Evolutionary conservation across 2,329 filamentous ascomycete species (phyloP), one percentile per base, ranked within the genome.

Genomic region (Fusarium penzigii): DNA sequence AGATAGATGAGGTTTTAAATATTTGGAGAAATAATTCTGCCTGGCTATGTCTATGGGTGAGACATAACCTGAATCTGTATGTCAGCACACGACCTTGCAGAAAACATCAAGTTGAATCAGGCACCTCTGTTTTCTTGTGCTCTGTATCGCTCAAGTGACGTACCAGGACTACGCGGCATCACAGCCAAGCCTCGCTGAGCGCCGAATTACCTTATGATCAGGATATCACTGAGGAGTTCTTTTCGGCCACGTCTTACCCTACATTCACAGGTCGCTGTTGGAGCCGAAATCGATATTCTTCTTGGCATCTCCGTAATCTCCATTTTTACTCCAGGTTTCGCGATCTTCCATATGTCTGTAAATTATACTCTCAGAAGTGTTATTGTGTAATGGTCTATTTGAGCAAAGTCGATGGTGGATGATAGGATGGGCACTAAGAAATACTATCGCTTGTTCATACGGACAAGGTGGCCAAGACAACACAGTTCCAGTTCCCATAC

Each of bases 91-190:
- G 20, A 25, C 20, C 20, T 25, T 25, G 20, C 20, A 7, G 7
- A 25, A 36, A 36, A 12, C 10, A 36, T 36, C 13, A 12, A 36
- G 13, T 16, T 20, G 39, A 20, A 10, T 40, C 44, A 59, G 56
- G 52, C 56, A 59, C 29, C 52, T 49, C 39, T n/a, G 43, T 53
- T 46, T 16, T 49, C 13, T n/a, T 29, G 36, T 56, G 40, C 39
- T 40, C 38, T 58, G 36, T 39, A 51, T 41, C 48, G 47, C 39
- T 12, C 52, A 61, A 58, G 51, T 60, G 55, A 60, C 58, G 58
- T 60, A 61, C 41, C 42, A 51, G 39, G 52, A 53, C 38, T 51
- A 60, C 58, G 58, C 58, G 58, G 58, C 58, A 42, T 56, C 45
- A 45, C 42, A 39, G 57, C 58, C 58, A 61, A 58, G 58, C 55